Conservation (phyloP, 768 basidiomycete genomes). For the Mycena polygramma region DNA sequence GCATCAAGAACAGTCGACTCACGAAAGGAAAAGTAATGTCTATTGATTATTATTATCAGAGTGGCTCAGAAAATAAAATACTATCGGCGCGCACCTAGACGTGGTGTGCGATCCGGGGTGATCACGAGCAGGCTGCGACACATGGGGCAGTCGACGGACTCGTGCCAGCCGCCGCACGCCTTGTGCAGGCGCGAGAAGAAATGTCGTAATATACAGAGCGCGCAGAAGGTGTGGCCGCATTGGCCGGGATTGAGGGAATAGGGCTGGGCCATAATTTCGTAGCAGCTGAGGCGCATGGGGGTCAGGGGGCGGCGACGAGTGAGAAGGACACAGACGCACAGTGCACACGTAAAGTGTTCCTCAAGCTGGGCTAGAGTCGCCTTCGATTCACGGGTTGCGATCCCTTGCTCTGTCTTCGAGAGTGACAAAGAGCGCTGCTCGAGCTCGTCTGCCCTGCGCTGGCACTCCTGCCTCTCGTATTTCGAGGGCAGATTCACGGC, state of each 20-base stretch:
- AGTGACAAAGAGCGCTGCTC: conserved; percentile 56
- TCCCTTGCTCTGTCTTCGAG: conserved; percentile 56
- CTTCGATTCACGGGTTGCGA: conserved; percentile 57
- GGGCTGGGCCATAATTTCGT: conserved; percentile 74
- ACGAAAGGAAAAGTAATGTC: conserved; percentile 69
- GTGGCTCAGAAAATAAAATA: neutral
- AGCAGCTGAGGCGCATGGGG: conserved; percentile 59
- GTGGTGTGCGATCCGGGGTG: conserved; percentile 66
- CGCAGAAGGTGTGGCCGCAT: conserved; percentile 80
- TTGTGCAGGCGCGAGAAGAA: conserved; percentile 76
- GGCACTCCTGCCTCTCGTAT: conserved; percentile 57
- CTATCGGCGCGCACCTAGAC: conserved; percentile 43
- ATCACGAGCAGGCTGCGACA: conserved; percentile 68
- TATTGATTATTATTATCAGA: neutral
- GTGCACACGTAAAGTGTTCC: conserved; percentile 73
- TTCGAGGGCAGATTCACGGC: conserved; percentile 52
- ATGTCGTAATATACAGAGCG: conserved; percentile 75
- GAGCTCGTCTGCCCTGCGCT: conserved; percentile 51
- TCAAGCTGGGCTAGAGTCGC: conserved; percentile 66
- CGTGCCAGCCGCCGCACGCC: conserved; percentile 76
- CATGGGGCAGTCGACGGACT: conserved; percentile 75
- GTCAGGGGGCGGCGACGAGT: conserved; percentile 16
- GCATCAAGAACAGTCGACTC: neutral
- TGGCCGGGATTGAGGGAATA: conserved; percentile 65
- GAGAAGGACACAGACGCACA: conserved; percentile 56